A percentile compares a stretch with the other conserved stretches of the same genome.
These are phyloP conservation scores for Colletotrichum sp. DNA, from an alignment of 2,329 filamentous ascomycete species.

Conservation along the genomic window DNA sequence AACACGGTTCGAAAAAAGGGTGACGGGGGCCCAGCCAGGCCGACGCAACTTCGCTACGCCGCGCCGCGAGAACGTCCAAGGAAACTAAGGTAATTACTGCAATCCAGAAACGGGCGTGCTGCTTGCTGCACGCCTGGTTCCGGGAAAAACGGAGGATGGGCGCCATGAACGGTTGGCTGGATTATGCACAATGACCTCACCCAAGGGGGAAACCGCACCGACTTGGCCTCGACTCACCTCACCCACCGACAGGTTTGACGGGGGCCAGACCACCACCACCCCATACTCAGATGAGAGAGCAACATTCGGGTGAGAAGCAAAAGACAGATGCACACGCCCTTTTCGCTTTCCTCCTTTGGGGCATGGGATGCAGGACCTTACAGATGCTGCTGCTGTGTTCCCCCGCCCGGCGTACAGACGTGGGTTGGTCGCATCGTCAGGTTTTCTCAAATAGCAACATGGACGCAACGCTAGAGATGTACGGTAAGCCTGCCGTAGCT, in stretches of 20 bases:
- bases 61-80: not conserved
- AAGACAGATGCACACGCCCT: not conserved
- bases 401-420: not conserved
- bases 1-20: not conserved
- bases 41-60: not conserved
- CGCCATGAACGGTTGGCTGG: not conserved
- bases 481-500: not conserved
- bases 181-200: slow-evolving; percentile 14
- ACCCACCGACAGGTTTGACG: not conserved
- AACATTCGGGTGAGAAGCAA: not conserved
- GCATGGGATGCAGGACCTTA: not conserved
- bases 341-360: not conserved
- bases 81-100: not conserved
- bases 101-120: not conserved
- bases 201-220: not conserved
- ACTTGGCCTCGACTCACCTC: not conserved
- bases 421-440: not conserved
- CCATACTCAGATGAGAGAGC: not conserved
- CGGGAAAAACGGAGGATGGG: not conserved
- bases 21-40: not conserved
- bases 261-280: not conserved
- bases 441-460: not conserved
- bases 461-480: not conserved
- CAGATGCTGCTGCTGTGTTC: not conserved
- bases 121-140: not conserved